Conservation (phyloP, 164 flowering plant species). For the Akebia trifoliata region DNA sequence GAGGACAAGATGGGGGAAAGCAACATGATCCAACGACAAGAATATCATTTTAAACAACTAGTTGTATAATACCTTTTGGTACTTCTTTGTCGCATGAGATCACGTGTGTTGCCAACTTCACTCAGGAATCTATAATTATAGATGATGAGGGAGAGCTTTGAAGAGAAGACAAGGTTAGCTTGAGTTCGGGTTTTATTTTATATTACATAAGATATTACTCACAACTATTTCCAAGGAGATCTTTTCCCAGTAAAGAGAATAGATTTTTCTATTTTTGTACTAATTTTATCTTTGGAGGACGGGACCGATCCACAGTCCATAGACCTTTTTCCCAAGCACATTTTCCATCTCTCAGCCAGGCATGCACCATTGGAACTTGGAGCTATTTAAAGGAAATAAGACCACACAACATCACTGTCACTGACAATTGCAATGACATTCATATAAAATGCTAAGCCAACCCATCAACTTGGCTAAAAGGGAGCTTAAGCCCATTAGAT, state of each 20-base stretch:
- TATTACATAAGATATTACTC: conserved; percentile 6
- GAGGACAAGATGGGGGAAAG: conserved; percentile 11
- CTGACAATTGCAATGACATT: conserved; percentile 1
- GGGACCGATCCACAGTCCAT: not conserved
- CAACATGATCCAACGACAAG: conserved; percentile 14
- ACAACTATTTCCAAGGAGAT: conserved; percentile 23
- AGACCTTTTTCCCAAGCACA: conserved; percentile 7
- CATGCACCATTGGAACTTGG: conserved; percentile 27
- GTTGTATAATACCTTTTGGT: conserved; percentile 11
- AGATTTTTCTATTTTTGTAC: conserved; percentile 8
- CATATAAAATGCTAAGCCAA: not conserved
- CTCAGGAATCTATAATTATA: conserved; percentile 16
- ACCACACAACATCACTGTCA: conserved; percentile 3
- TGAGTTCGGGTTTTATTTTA: conserved; percentile 16
- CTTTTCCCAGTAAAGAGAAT: conserved; percentile 8
- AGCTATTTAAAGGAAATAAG: conserved; percentile 9
- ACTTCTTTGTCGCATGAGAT: conserved; percentile 23
- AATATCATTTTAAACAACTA: conserved; percentile 18
- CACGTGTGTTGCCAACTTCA: conserved; percentile 20
- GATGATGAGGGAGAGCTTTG: conserved; percentile 19
- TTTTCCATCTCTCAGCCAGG: conserved; percentile 6
- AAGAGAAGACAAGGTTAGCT: conserved; percentile 17
- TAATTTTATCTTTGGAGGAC: conserved; percentile 8
- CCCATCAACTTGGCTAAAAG: no score
- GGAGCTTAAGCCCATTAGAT: no score